Conservation (phyloP, 2,329 filamentous ascomycete genomes). For the Epichloe coenophiala region DNA sequence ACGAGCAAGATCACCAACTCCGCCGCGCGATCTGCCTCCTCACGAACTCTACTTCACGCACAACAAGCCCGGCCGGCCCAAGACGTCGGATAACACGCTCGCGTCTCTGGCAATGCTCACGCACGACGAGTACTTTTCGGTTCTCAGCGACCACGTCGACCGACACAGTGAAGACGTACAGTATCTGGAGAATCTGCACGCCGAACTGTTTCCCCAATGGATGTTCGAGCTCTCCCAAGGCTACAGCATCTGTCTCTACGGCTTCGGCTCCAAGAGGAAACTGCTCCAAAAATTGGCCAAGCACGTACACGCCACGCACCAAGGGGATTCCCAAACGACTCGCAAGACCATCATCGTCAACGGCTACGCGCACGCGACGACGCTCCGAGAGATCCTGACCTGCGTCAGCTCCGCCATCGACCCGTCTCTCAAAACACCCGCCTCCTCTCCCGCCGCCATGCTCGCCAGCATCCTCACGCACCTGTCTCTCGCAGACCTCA, state of each 20-base stretch:
- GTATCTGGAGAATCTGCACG: conserved; percentile 62
- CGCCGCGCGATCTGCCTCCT: conserved; percentile 67
- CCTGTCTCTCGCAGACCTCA: conserved; percentile 31
- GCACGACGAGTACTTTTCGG: conserved; percentile 79
- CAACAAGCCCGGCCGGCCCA: conserved; percentile 66
- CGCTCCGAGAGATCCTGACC: conserved; percentile 54
- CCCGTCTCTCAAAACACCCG: conserved; percentile 32
- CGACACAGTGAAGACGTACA: conserved; percentile 56
- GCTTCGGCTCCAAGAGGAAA: conserved; percentile 76
- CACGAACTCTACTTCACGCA: conserved; percentile 92
- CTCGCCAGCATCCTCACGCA: conserved; percentile 51
- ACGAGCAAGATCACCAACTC: conserved; percentile 52
- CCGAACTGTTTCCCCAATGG: conserved; percentile 78
- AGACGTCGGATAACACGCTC: conserved; percentile 79
- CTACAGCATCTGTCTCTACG: conserved; percentile 84
- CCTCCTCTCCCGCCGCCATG: conserved; percentile 54
- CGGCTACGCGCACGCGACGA: conserved; percentile 59
- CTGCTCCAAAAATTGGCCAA: conserved; percentile 66
- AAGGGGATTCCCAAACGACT: conserved; percentile 19
- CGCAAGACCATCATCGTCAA: conserved; percentile 67
- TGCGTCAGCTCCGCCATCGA: conserved; percentile 54
- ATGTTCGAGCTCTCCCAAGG: conserved; percentile 74
- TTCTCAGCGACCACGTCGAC: conserved; percentile 49
- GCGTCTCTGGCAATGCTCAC: conserved; percentile 63
- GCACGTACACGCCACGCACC: conserved; percentile 35